Conservation (phyloP, 257 asterid genomes). For the Solanum medicagineum region DNA sequence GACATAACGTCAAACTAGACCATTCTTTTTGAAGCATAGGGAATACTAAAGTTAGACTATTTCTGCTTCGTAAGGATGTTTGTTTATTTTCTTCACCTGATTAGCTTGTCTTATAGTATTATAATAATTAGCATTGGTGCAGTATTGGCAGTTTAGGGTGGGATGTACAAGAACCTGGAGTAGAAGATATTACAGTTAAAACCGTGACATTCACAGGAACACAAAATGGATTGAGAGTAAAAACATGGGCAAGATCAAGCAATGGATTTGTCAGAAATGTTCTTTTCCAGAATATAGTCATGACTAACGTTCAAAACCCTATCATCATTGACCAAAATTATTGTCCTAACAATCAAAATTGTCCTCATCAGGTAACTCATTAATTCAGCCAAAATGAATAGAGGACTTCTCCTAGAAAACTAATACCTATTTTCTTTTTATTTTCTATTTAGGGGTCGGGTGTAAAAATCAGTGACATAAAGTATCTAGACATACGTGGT, state of each 20-base stretch:
- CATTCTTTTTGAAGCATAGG: too few species aligned
- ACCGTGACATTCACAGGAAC: not conserved
- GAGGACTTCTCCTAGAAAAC: not conserved
- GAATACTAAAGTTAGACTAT: not conserved
- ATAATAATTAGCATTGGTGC: not conserved
- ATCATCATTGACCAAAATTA: not conserved
- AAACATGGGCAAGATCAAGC: constrained; percentile 2
- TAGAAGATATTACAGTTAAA: not conserved
- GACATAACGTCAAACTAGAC: too few species aligned
- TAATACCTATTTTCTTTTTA: not conserved
- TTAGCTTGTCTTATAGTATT: not conserved
- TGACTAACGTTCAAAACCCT: not conserved
- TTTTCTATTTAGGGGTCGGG: not conserved
- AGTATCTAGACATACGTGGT: not conserved
- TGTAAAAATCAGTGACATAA: not conserved
- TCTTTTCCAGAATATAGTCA: not conserved
- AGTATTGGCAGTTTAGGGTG: not conserved
- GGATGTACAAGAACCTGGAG: not conserved
- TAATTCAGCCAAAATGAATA: not conserved
- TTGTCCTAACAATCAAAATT: not conserved
- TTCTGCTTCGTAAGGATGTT: not conserved
- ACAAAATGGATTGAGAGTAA: not conserved
- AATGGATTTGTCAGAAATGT: not conserved
- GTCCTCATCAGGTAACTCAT: not conserved
- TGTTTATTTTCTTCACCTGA: not conserved